Evolutionary conservation across 1,139 yeast species (phyloP).

Genomic region (Lodderomyces metapsilosis): DNA sequence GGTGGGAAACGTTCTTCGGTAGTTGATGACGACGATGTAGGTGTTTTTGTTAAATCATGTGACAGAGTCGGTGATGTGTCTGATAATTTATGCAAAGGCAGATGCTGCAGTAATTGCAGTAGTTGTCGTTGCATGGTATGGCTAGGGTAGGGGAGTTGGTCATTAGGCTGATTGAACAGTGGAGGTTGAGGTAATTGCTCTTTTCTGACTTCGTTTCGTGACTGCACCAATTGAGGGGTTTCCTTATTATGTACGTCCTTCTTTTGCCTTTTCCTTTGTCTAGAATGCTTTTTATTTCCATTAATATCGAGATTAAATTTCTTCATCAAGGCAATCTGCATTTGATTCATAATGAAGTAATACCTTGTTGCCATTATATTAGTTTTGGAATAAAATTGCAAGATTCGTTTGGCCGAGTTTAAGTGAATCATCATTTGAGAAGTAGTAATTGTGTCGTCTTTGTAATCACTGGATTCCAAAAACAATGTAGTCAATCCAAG

Average conservation of each 20-base stretch:
- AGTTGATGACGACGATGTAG: not conserved
- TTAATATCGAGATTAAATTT: conserved; percentile 10
- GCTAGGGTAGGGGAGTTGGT: not conserved
- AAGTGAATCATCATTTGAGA: conserved; percentile 13
- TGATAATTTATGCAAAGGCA: conserved; percentile 1
- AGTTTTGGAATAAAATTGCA: conserved; percentile 13
- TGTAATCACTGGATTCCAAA: conserved; percentile 11
- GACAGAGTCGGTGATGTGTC: not conserved
- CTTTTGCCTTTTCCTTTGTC: not conserved
- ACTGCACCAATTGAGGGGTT: not conserved
- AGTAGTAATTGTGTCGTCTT: conserved; percentile 12
- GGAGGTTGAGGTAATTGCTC: not conserved
- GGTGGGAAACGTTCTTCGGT: conserved; percentile 1
- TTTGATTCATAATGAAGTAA: conserved; percentile 11
- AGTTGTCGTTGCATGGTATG: not conserved
- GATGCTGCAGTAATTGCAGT: not conserved
- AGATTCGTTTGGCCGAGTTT: conserved; percentile 13
- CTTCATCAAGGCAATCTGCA: conserved; percentile 14
- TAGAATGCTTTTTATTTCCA: conserved; percentile 9
- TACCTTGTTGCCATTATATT: conserved; percentile 14
- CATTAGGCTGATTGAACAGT: not conserved
- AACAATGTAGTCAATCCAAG: conserved; percentile 15
- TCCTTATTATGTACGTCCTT: too few relatives aligned
- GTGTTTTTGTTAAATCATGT: not conserved
- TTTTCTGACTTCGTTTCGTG: not conserved